phyloP scores from a whole-genome alignment of 805 yeast species.

The Barnettozyma salicaria region DNA sequence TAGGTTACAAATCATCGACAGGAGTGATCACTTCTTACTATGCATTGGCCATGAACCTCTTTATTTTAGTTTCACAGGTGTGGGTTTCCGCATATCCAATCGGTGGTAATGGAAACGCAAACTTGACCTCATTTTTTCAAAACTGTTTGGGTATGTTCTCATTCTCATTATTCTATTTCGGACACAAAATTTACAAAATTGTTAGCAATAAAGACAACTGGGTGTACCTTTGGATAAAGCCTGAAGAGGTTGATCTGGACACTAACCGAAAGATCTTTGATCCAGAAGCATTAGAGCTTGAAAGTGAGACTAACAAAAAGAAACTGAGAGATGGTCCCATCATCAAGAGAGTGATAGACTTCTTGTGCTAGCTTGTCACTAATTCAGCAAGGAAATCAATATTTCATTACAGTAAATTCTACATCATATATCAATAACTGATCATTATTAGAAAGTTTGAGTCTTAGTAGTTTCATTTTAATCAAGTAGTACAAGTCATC shows the following conservation, averaged over 20 bases:
- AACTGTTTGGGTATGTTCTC: conserved; percentile 45
- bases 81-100: conserved; percentile 63
- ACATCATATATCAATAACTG: background rate
- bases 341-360: conserved; percentile 17
- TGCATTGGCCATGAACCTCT: conserved; percentile 42
- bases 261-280: conserved; percentile 42
- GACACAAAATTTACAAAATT: conserved; percentile 43
- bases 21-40: conserved; percentile 50
- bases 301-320: conserved; percentile 32
- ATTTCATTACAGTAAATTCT: background rate
- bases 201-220: conserved; percentile 22
- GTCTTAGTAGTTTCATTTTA: too few species aligned
- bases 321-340: conserved; percentile 18
- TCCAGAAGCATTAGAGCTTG: conserved; percentile 35
- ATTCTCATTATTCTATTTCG: conserved; percentile 39
- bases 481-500: too few species aligned
- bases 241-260: conserved; percentile 38
- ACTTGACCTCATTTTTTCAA: conserved; percentile 43
- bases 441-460: too few species aligned
- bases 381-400: too few species aligned
- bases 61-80: conserved; percentile 53
- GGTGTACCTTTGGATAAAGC: conserved; percentile 29
- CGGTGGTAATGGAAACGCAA: conserved; percentile 34
- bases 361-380: too few species aligned
- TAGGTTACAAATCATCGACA: conserved; percentile 46